phyloP scores from a whole-genome alignment of 306 rosid species.

The Acacia crassicarpa region DNA sequence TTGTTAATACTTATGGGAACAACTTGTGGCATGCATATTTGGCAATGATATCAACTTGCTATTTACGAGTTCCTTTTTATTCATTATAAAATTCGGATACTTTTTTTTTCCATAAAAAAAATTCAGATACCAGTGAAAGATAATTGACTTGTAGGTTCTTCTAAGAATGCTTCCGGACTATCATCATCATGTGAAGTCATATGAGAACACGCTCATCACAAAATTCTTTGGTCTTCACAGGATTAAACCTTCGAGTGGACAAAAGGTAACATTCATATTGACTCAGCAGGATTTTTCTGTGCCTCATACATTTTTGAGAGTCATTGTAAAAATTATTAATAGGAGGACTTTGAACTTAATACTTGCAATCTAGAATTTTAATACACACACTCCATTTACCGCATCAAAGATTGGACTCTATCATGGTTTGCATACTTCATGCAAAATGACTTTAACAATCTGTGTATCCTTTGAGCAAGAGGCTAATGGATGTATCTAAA shows the following conservation, averaged over 20 bases:
- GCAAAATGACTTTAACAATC: constrained; percentile 26
- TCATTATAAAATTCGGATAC: constrained; percentile 23
- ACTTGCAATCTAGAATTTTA: constrained; percentile 15
- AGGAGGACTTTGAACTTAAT: background rate
- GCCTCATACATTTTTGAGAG: constrained; percentile 7
- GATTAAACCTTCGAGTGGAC: constrained; percentile 94
- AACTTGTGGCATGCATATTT: constrained; percentile 11
- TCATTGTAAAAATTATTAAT: constrained; percentile 8
- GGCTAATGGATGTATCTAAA: constrained; percentile 29
- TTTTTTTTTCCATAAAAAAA: background rate
- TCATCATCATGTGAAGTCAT: constrained; percentile 86
- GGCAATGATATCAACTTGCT: constrained; percentile 14
- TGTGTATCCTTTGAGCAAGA: constrained; percentile 29
- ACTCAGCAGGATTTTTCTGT: constrained; percentile 17
- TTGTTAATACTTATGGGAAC: background rate
- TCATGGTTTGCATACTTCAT: constrained; percentile 22
- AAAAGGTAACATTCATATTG: constrained; percentile 61
- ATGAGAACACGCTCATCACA: constrained; percentile 91
- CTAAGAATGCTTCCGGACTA: constrained; percentile 96
- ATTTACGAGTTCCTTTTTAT: constrained; percentile 6
- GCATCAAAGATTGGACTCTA: constrained; percentile 12
- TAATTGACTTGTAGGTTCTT: constrained; percentile 70
- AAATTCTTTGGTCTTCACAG: constrained; percentile 98
- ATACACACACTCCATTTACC: background rate
- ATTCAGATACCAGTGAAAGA: constrained; percentile 35